Conservation (phyloP, 2,329 filamentous ascomycete genomes). For the Blastomyces parvus region DNA sequence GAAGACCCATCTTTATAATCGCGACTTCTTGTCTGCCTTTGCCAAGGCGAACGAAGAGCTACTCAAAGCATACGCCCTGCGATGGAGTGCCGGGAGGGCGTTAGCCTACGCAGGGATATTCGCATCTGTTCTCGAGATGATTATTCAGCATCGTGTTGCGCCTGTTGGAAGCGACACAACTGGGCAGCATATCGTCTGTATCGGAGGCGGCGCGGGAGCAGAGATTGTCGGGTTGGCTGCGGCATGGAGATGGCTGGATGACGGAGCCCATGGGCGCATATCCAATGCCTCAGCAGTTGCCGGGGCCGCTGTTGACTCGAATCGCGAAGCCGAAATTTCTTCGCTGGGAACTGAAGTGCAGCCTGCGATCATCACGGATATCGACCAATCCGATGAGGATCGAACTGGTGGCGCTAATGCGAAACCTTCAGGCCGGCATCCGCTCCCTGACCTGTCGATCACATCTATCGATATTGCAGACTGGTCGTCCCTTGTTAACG, state of each 20-base stretch:
- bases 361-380: not conserved
- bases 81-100: constrained; percentile 83
- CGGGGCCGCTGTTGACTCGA: not conserved
- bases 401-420: not conserved
- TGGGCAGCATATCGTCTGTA: constrained; percentile 40
- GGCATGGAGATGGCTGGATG: constrained; percentile 36
- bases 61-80: constrained; percentile 71
- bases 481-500: constrained; percentile 57
- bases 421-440: constrained; percentile 1
- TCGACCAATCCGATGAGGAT: not conserved
- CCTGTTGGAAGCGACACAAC: not conserved
- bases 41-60: constrained; percentile 51
- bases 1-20: constrained; percentile 74
- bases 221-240: constrained; percentile 57
- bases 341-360: not conserved
- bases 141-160: constrained; percentile 12
- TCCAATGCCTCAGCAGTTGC: not conserved
- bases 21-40: constrained; percentile 78
- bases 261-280: constrained; percentile 3
- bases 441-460: constrained; percentile 34
- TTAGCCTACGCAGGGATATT: constrained; percentile 67
- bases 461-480: constrained; percentile 72
- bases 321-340: not conserved
- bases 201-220: constrained; percentile 57
- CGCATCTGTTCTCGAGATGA: constrained; percentile 10